Conservation (phyloP, 208 protist species). For the Blastocrithidia nonstop region DNA sequence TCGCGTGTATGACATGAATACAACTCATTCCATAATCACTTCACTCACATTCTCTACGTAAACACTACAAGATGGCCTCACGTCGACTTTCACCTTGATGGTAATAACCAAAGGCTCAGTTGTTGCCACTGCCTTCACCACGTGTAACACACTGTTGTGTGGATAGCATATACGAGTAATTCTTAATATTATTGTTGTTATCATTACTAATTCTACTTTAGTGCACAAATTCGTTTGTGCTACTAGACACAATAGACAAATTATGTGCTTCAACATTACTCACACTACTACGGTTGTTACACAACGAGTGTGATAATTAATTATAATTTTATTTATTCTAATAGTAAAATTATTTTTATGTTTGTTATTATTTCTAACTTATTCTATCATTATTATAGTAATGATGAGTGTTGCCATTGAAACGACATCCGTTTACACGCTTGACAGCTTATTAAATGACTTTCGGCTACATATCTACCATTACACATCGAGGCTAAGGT, state of each 20-base stretch:
- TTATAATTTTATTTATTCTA: too few relatives aligned
- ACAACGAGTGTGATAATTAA: too few relatives aligned
- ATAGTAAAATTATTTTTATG: too few relatives aligned
- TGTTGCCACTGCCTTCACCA: conserved; percentile 72
- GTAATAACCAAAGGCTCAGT: conserved; percentile 83
- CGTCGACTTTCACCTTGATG: conserved; percentile 35
- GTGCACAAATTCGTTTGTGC: too few relatives aligned
- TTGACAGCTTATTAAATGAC: conserved; percentile 28
- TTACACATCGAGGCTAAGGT: conserved; percentile 58
- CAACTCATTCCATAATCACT: conserved; percentile 26
- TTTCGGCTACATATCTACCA: conserved; percentile 87
- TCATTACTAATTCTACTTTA: too few relatives aligned
- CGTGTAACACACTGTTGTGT: conserved; percentile 54
- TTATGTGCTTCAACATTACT: background rate
- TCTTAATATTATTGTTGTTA: too few relatives aligned
- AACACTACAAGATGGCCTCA: conserved; percentile 37
- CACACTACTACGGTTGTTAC: background rate
- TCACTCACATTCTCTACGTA: conserved; percentile 61
- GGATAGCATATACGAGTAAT: conserved; percentile 31
- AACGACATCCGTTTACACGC: conserved; percentile 5
- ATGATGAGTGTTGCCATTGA: background rate
- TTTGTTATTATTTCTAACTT: too few relatives aligned
- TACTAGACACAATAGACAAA: too few relatives aligned
- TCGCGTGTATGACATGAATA: conserved; percentile 69
- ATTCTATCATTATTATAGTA: too few relatives aligned